Evolutionary conservation across 345 rosid genomes (phyloP), one percentile per base, ranked within the genome.

Genomic region (Brassica incana): DNA sequence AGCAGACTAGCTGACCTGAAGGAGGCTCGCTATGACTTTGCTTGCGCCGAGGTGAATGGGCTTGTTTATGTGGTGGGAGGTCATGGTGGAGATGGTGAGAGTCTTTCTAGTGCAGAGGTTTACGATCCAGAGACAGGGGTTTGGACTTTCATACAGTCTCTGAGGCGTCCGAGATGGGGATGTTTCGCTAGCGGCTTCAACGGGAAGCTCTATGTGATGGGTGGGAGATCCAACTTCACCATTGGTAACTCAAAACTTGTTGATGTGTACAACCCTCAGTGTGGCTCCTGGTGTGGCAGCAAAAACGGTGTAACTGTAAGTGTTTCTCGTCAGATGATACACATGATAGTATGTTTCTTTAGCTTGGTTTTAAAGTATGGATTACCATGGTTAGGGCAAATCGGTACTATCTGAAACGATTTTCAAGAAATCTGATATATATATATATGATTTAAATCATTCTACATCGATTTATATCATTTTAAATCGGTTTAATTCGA

Each of bases 201-300:
- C 3, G 96, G 97, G 54, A 93, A 90, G 81, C 92, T 93, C 33
- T 93, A 93, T 10, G 88, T 95, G 38, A 88, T 93, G 89, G 98
- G 99, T 45, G 99, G 99, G 69, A 90, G 98, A 80, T 95, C 99
- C 1, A 90, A 87, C 86, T 95, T 91, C 87, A 90, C 93, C 1
- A 95, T 95, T 63, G 97, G 99, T 5, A 88, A 92, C 83, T 90
- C 98, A 2, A 90, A 86, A 84, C 82, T 86, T 20, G 85, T 91
- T 29, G 94, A 90, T 77, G 88, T 93, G 6, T 95, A 90, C 88
- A 77, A 88, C 72, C 88, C 96, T 4, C 92, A 83, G 74, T 77
- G 76, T 54, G 87, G 83, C n/a, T 32, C 78, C 52, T 95, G 99
- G 99, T 15, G 85, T 58, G 88, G 92, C 72, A 87, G 89, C 84